Evolutionary conservation across 208 protist species (phyloP).

Genomic region (Leishmania guyanensis): DNA sequence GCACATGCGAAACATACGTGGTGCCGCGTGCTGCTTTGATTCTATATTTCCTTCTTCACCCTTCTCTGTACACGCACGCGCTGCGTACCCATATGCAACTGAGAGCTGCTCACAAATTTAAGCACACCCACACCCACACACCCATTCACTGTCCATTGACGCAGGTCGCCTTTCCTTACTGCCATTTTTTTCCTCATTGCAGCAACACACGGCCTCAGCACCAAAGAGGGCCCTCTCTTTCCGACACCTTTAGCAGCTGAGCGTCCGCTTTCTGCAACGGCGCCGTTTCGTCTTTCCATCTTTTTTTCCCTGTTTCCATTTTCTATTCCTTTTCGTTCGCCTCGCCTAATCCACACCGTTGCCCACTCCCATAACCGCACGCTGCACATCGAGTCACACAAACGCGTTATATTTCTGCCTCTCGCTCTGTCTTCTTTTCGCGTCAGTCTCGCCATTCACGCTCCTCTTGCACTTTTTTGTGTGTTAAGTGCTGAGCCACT

Average conservation of each 20-base stretch:
- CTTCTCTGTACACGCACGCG: not conserved
- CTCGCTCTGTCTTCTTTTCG: not conserved
- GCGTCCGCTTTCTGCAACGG: not conserved
- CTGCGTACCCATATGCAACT: not conserved
- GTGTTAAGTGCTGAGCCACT: not conserved
- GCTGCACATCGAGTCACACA: not conserved
- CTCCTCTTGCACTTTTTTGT: not conserved
- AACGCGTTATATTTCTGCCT: not conserved
- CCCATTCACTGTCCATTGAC: not conserved
- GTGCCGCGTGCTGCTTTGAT: not conserved
- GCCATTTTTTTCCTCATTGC: not conserved
- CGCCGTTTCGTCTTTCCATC: not conserved
- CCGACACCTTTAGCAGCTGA: not conserved
- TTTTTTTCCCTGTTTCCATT: constrained; percentile 6
- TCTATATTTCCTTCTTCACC: not conserved
- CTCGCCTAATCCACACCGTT: not conserved
- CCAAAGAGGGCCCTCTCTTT: not conserved
- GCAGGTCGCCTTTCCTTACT: not conserved
- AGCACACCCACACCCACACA: not conserved
- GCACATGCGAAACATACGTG: not conserved
- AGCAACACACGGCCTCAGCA: not conserved
- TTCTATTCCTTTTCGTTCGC: not conserved
- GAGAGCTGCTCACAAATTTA: not conserved
- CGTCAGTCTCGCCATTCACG: not conserved
- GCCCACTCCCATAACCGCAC: not conserved